These are phyloP conservation scores for Pestalotiopsis sp. DNA, from an alignment of 2,329 filamentous ascomycete species.

Conservation along the genomic window DNA sequence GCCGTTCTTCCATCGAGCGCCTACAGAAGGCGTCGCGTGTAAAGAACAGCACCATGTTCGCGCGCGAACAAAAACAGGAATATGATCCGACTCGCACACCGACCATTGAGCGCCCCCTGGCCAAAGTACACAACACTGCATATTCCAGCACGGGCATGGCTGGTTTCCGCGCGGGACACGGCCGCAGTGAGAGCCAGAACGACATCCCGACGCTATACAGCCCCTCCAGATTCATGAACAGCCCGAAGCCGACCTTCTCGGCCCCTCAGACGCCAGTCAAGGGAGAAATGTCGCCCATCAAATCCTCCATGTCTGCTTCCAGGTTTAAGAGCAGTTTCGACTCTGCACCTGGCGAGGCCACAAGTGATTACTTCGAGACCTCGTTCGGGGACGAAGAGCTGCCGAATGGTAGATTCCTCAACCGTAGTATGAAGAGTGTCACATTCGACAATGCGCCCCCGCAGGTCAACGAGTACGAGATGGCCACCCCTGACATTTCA, in stretches of 20 bases:
- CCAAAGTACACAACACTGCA: conserved; percentile 74
- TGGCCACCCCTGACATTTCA: conserved; percentile 95
- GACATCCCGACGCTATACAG: conserved; percentile 57
- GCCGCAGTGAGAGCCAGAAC: conserved; percentile 60
- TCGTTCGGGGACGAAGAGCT: conserved; percentile 60
- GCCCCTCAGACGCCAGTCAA: conserved; percentile 62
- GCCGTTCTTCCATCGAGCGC: conserved; percentile 91
- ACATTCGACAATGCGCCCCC: conserved; percentile 95
- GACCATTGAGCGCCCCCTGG: conserved; percentile 79
- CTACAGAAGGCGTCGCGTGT: conserved; percentile 93
- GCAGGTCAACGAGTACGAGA: conserved; percentile 96
- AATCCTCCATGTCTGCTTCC: conserved; percentile 79
- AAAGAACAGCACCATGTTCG: conserved; percentile 97
- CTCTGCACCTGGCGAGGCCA: conserved; percentile 68
- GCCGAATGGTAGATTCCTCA: conserved; percentile 67
- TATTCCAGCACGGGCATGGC: conserved; percentile 62
- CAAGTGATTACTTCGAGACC: conserved; percentile 69
- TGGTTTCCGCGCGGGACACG: conserved; percentile 54
- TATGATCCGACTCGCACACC: conserved; percentile 83
- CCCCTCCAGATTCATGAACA: conserved; percentile 49
- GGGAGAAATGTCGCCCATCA: conserved; percentile 77
- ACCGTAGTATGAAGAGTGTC: conserved; percentile 92
- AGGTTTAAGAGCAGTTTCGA: conserved; percentile 72
- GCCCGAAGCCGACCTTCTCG: conserved; percentile 23
- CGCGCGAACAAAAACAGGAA: conserved; percentile 87